These are phyloP conservation scores for Drechmeria coniospora DNA, from an alignment of 2,329 filamentous ascomycete genomes.

Conservation along the genomic window DNA sequence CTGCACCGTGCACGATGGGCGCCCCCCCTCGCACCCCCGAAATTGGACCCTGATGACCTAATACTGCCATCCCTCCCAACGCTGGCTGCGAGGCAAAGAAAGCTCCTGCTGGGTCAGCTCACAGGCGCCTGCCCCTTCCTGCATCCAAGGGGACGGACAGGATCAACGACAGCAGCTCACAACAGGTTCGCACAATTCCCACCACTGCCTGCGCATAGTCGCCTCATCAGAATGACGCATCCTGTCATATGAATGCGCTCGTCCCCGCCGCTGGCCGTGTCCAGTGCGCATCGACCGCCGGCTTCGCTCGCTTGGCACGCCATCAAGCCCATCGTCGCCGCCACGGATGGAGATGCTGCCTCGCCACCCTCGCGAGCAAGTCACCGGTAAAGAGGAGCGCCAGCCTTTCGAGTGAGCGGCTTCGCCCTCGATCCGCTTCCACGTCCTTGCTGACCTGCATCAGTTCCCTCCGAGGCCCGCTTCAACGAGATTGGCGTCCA, in stretches of 20 bases:
- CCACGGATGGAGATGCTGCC: slow-evolving; percentile 26
- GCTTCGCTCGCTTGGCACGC: slow-evolving; percentile 36
- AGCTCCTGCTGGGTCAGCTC: no score
- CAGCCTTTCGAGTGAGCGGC: slow-evolving; percentile 26
- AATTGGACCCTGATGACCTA: neutral
- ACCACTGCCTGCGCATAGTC: slow-evolving; percentile 5
- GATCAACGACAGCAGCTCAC: neutral
- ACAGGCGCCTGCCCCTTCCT: no score
- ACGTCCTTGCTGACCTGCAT: no score
- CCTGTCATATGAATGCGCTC: slow-evolving; percentile 14
- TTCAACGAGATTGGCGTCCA: slow-evolving; percentile 92
- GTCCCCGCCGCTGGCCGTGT: slow-evolving; percentile 18
- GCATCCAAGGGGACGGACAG: no score
- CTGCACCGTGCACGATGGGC: no score
- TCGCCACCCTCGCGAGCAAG: slow-evolving; percentile 19
- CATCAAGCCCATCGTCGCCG: slow-evolving; percentile 26
- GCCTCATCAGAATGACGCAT: slow-evolving; percentile 11
- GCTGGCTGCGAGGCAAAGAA: no score
- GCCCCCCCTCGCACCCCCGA: neutral
- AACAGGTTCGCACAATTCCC: neutral
- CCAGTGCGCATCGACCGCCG: slow-evolving; percentile 25
- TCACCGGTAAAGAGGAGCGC: slow-evolving; percentile 6
- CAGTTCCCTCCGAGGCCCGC: slow-evolving; percentile 45
- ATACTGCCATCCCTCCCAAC: neutral
- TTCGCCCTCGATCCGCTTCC: no score